Evolutionary conservation across 257 asterid species (phyloP).

Genomic region (Ilex aquifolium): DNA sequence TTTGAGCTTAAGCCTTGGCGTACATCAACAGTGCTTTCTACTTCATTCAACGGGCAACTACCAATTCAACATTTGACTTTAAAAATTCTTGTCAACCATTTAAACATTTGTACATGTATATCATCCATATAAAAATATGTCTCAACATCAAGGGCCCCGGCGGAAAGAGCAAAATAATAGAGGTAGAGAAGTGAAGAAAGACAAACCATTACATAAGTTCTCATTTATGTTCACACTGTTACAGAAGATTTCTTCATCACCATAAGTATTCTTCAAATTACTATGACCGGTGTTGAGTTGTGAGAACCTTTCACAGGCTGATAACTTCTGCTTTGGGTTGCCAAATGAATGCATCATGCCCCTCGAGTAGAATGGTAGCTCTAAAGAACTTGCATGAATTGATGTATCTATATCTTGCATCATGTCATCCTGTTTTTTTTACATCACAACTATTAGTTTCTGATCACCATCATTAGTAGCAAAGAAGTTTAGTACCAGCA

Average conservation of each 20-base stretch:
- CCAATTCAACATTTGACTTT: too few species aligned
- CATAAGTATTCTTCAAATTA: constrained; percentile 21
- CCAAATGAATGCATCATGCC: constrained; percentile 18
- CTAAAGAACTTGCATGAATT: constrained; percentile 21
- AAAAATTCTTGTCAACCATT: too few species aligned
- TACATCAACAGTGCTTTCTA: too few species aligned
- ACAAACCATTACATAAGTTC: constrained; percentile 22
- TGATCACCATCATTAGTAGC: constrained; percentile 7
- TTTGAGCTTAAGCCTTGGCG: too few species aligned
- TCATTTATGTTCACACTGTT: constrained; percentile 11
- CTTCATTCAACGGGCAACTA: too few species aligned
- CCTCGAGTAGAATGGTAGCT: constrained; percentile 36
- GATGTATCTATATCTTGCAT: constrained; percentile 39
- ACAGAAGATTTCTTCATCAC: constrained; percentile 29
- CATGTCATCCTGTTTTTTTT: constrained; percentile 31
- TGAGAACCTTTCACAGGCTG: constrained; percentile 26
- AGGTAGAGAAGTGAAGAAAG: constrained; percentile 13
- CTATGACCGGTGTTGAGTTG: constrained; percentile 20
- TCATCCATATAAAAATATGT: too few species aligned
- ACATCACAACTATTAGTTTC: constrained; percentile 10
- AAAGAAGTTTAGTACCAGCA: constrained; percentile 3
- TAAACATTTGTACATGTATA: too few species aligned
- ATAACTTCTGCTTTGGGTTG: constrained; percentile 22
- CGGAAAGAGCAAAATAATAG: not conserved
- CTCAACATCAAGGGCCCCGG: too few species aligned